Conservation (phyloP, 495 filamentous ascomycete genomes). For the Penicillium nucicola region DNA sequence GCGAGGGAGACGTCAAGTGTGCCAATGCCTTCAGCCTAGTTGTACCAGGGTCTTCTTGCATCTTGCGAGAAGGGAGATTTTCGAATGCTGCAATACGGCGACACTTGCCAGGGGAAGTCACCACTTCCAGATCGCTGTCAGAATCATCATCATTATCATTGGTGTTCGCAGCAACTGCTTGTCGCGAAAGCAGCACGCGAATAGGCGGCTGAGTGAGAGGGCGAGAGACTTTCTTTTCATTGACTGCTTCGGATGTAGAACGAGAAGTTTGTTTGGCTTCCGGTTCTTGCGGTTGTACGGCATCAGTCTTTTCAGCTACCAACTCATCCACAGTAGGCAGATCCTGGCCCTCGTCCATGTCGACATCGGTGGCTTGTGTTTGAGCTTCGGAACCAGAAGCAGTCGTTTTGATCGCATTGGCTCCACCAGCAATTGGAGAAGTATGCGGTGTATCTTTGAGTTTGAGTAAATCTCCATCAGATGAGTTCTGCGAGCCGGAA, state of each 20-base stretch:
- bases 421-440: conserved; percentile 36
- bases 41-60: conserved; percentile 62
- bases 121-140: conserved; percentile 65
- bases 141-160: conserved; percentile 59
- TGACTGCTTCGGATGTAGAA: neutral
- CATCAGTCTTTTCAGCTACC: conserved; percentile 1
- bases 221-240: conserved; percentile 13
- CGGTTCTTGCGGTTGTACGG: neutral
- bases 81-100: conserved; percentile 62
- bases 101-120: conserved; percentile 44
- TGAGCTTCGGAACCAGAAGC: conserved; percentile 11
- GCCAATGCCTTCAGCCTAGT: conserved; percentile 69
- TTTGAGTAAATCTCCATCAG: conserved; percentile 44
- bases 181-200: conserved; percentile 36
- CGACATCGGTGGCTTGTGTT: neutral
- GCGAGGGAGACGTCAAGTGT: conserved; percentile 63
- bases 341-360: conserved; percentile 1
- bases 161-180: conserved; percentile 38
- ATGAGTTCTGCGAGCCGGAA: conserved; percentile 43
- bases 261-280: neutral
- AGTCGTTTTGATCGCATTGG: conserved; percentile 19
- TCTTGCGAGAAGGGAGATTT: conserved; percentile 54
- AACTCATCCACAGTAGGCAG: conserved; percentile 21
- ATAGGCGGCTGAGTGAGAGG: conserved; percentile 27
- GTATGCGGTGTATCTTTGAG: conserved; percentile 50